These are phyloP conservation scores for Septoria linicola DNA, from an alignment of 2,329 filamentous ascomycete genomes.

Conservation along the genomic window DNA sequence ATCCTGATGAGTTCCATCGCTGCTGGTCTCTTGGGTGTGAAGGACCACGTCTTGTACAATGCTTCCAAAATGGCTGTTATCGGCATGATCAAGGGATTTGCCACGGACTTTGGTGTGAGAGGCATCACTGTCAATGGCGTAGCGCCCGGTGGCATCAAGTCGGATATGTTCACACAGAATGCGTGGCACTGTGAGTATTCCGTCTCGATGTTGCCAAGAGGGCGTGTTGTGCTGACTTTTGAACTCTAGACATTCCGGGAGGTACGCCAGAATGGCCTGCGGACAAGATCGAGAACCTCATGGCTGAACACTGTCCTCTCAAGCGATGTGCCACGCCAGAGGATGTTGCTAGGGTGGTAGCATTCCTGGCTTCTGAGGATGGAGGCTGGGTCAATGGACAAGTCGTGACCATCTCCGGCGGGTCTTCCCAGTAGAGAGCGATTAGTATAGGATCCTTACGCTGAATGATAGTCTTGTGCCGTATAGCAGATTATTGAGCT, in stretches of 20 bases:
- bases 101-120: constrained; percentile 67
- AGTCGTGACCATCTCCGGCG: constrained; percentile 46
- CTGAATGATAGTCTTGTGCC: too few relatives aligned
- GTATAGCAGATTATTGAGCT: too few relatives aligned
- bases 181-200: constrained; percentile 31
- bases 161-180: constrained; percentile 67
- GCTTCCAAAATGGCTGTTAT: constrained; percentile 71
- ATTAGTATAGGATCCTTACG: not conserved
- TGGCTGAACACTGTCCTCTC: constrained; percentile 52
- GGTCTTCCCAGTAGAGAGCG: constrained; percentile 40
- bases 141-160: constrained; percentile 71
- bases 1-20: constrained; percentile 74
- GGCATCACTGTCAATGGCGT: constrained; percentile 72
- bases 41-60: constrained; percentile 70
- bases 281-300: constrained; percentile 51
- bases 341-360: constrained; percentile 43
- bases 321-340: constrained; percentile 51
- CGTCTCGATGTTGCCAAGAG: not conserved
- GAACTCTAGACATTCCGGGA: constrained; percentile 44
- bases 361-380: constrained; percentile 41
- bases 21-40: constrained; percentile 64
- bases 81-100: constrained; percentile 69
- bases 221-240: not conserved
- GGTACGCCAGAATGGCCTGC: constrained; percentile 51
- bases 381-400: constrained; percentile 45